Evolutionary conservation across 2,329 filamentous ascomycete genomes (phyloP), one percentile per base, ranked within the genome.

Genomic region (Fusarium sacchari): DNA sequence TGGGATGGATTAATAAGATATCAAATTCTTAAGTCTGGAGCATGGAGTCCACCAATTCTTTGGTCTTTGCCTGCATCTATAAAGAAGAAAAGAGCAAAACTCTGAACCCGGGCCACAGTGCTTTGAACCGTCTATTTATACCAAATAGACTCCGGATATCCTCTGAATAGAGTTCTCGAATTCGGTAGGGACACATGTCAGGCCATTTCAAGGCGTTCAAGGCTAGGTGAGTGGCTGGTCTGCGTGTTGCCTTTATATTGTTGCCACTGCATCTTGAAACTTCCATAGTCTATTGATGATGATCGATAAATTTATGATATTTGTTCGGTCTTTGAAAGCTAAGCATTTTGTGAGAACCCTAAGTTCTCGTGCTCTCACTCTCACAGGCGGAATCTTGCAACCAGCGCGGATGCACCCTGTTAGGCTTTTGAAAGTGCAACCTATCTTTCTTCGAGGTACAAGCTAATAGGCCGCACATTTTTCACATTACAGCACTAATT

Each of bases 21-120:
- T 1, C 14, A 18, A 7, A n/a, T 18, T 22, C 13, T 10, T 3
- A 18, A 11, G 20, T 11, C 18, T 2, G 1, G 18, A 14, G 2
- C 4, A 10, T 28, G 2, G 8, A 17, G 22, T 17, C 14, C n/a
- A 24, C 22, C 11, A 39, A 15, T 42, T 6, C 22, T 40, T n/a
- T 7, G 22, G 13, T 8, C 7, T 15, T 37, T 40, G 14, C 39
- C 7, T 13, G 37, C 4, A 40, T 40, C 22, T 40, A 14, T 12
- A 8, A 39, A 7, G 1, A 13, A 13, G 37, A 22, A 39, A 18
- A 22, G 20, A 13, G 7, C 13, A 22, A 39, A 22, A 39, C 37
- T n/a, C n/a, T n/a, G n/a, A n/a, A n/a, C n/a, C n/a, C n/a, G n/a
- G n/a, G n/a, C n/a, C n/a, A n/a, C n/a, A n/a, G n/a, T n/a, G n/a